Base-by-base conservation (phyloP, 768 basidiomycete genomes). In the Suillus clintonianus region DNA sequence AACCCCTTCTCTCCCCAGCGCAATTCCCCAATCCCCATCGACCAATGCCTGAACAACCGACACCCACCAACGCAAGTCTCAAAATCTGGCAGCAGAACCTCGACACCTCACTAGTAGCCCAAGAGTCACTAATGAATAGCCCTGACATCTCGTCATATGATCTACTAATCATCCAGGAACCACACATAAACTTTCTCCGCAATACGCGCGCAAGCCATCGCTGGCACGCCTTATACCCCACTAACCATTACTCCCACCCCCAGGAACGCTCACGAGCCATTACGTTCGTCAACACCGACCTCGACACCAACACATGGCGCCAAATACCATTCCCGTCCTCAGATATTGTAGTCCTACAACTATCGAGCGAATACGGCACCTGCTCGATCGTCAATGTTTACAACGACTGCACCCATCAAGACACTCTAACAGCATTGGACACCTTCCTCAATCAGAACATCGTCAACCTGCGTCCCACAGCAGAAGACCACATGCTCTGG, bases 361-460 rank as follows among this genome's bases (percentile, higher is more conserved):
- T 79, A 2, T 24, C 14, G 1, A 70, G 68, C 3, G 32, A 13
- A 6, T 55, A 58, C 2, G 67, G 70, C 0, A 61, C 22, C 4
- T 2, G 79, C 39, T 17, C 63, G 10, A 71, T 81, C 1, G 68
- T 79, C 71, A 81, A 81, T 68, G 66, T 81, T 2, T 82, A 83
- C 69, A 77, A 77, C 48, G 70, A 78, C 68, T 68, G 74, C 13
- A 63, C 63, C 1, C 55, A 78, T 61, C 51, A 72, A 30, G 36
- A 71, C 10, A 69, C 66, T 0, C 55, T 77, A 0, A 36, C 30
- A 8, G 64, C 59, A 0, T 62, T 74, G 5, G 59, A 37, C 8
- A 24, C 24, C 2, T 70, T 61, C 62, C 53, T 68, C 6, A 2
- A 11, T 3, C 24, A 41, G 3, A 27, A 62, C 34, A 62, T 54